Percentiles rank a stretch among this genome's conserved stretches.
Evolutionary conservation across 345 rosid species (phyloP).

Genomic region (Pistacia integerrima): DNA sequence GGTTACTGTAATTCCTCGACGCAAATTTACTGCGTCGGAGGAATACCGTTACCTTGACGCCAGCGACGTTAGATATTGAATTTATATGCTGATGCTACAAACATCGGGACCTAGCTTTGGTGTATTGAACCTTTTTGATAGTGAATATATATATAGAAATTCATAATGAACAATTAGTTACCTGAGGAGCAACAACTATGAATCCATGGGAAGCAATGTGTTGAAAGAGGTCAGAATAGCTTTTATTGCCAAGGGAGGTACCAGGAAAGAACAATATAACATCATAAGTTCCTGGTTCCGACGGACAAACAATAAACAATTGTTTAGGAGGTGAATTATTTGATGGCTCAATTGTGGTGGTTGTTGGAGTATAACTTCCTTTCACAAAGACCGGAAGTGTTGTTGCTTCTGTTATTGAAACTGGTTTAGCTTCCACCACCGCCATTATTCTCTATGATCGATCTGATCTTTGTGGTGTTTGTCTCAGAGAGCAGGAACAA

Average conservation of each 20-base stretch:
- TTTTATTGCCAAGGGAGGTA: conserved; percentile 21
- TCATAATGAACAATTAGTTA: neutral
- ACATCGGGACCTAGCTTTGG: too few species aligned
- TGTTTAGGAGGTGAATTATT: conserved; percentile 31
- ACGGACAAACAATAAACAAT: conserved; percentile 32
- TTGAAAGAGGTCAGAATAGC: conserved; percentile 34
- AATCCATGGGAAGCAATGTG: conserved; percentile 48
- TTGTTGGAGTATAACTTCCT: conserved; percentile 13
- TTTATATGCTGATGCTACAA: too few species aligned
- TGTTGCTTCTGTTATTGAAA: neutral
- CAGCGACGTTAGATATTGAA: too few species aligned
- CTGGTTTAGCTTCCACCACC: neutral
- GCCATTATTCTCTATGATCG: neutral
- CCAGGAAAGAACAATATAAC: conserved; percentile 44
- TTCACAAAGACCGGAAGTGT: conserved; percentile 2
- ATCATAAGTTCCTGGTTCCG: conserved; percentile 29
- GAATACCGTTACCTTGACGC: too few species aligned
- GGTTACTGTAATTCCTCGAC: too few species aligned
- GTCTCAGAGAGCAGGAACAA: too few species aligned
- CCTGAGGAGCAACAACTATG: conserved; percentile 57
- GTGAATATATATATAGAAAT: neutral
- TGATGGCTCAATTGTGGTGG: neutral
- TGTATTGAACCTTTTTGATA: too few species aligned
- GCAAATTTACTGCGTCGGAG: too few species aligned
- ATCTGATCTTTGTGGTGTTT: too few species aligned